Evolutionary conservation across 371 early-diverging fungal species (phyloP), one percentile per base, ranked within the genome.

Genomic region (Dichotomocladium elegans): DNA sequence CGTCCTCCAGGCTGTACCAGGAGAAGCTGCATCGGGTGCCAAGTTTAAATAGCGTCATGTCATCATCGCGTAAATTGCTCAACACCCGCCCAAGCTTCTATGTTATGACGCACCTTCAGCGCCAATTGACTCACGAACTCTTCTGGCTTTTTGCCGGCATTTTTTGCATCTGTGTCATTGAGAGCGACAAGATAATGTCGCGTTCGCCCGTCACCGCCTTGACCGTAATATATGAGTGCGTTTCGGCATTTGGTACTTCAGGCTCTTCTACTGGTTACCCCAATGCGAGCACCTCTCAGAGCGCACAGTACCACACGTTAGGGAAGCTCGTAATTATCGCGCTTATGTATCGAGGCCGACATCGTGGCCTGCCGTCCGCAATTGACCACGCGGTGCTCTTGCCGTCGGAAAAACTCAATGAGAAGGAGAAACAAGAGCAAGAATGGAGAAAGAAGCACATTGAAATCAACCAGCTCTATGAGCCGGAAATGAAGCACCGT

Each of bases 331-430:
- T 61, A 7, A 22, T 61, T 11, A 51, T 46, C 10, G 14, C 27
- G n/a, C 47, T 61, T 22, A 61, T 61, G 61, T 55, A 53, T 17
- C 47, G 62, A 9, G 62, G 57, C 33, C 31, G 62, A 24, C 62
- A 61, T 40, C 41, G 62, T 40, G 62, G 76, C 21, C 51, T 77
- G 22, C 77, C 73, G 5, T 71, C 68, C 2, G 62, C 71, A 12
- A 77, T 77, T 37, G 77, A 77, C 60, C 62, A 73, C 41, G 73
- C 77, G 29, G 69, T 77, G 12, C 52, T 77, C 17, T 52, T 77
- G 28, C 77, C 77, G 3, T 73, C 73, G 12, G 77, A 62, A 8
- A 57, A 57, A 33, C 33, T 62, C 6, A 28, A 57, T n/a, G 31
- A 50, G 14, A 24, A 35, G 31, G 53, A 57, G 41, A 55, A 29